Conservation (phyloP, 352 stramenopile species). For the Globisporangium okanoganense region DNA sequence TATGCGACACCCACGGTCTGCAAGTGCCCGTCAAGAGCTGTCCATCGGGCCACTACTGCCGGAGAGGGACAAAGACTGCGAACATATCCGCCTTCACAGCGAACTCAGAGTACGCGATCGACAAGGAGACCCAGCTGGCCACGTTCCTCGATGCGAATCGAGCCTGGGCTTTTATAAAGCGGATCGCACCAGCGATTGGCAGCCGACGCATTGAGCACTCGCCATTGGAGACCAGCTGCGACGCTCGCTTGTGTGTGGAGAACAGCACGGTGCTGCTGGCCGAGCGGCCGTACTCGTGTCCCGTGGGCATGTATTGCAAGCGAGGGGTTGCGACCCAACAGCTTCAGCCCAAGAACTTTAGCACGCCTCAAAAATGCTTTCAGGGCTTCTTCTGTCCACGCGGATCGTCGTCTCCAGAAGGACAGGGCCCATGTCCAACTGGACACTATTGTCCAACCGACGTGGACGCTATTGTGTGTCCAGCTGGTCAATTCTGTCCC, state of each 20-base stretch:
- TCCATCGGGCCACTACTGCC: slow-evolving; percentile 92
- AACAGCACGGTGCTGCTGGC: slow-evolving; percentile 48
- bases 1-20: slow-evolving; percentile 91
- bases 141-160: slow-evolving; percentile 48
- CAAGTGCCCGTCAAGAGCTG: slow-evolving; percentile 76
- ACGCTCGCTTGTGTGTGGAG: slow-evolving; percentile 46
- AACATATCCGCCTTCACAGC: slow-evolving; percentile 58
- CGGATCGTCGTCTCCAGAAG: slow-evolving; percentile 90
- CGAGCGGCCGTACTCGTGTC: slow-evolving; percentile 93
- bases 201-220: slow-evolving; percentile 66
- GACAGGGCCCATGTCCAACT: slow-evolving; percentile 91
- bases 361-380: slow-evolving; percentile 93
- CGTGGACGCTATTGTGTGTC: slow-evolving; percentile 90
- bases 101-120: slow-evolving; percentile 51
- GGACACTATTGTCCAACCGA: slow-evolving; percentile 94
- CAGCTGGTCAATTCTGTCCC: slow-evolving; percentile 92
- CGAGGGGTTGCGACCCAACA: slow-evolving; percentile 74
- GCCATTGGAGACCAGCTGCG: slow-evolving; percentile 44
- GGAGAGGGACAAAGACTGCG: slow-evolving; percentile 89
- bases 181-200: slow-evolving; percentile 39
- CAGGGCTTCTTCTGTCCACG: slow-evolving; percentile 95
- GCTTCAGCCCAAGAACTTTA: slow-evolving; percentile 85
- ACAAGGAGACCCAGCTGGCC: slow-evolving; percentile 64
- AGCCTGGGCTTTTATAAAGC: slow-evolving; percentile 45
- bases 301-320: slow-evolving; percentile 91